Conservation (phyloP, 2,329 filamentous ascomycete species). For the Dactylonectria estremocensis region DNA sequence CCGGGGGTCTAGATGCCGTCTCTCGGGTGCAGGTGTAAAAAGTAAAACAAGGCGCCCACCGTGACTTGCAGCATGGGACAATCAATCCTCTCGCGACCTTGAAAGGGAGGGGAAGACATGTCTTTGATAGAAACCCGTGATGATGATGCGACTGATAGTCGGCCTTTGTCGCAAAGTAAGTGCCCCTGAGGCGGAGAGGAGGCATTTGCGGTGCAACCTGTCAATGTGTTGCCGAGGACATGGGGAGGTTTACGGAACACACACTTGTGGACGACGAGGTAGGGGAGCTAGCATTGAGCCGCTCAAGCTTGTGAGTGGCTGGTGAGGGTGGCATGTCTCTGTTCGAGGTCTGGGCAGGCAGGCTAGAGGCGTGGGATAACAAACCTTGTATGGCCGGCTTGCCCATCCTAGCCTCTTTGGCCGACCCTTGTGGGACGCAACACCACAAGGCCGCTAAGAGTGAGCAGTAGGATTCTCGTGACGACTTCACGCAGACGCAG, state of each 20-base stretch:
- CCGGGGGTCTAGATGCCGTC: constrained; percentile 42
- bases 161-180: background rate
- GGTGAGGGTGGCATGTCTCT: constrained; percentile 38
- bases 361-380: constrained; percentile 22
- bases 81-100: constrained; percentile 8
- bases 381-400: constrained; percentile 32
- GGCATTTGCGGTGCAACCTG: constrained; percentile 21
- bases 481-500: constrained; percentile 32
- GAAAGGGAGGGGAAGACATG: background rate
- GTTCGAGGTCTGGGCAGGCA: constrained; percentile 31
- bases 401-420: constrained; percentile 36
- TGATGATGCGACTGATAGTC: constrained; percentile 18
- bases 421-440: constrained; percentile 36
- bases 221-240: constrained; percentile 14
- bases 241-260: constrained; percentile 13
- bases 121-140: constrained; percentile 8
- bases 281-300: constrained; percentile 24
- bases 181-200: constrained; percentile 14
- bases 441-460: constrained; percentile 37
- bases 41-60: constrained; percentile 23
- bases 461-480: constrained; percentile 31
- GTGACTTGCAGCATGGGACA: constrained; percentile 26
- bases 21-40: constrained; percentile 15
- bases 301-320: constrained; percentile 35
- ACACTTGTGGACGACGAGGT: constrained; percentile 1